Evolutionary conservation across 441 rosid genomes (phyloP), one percentile per base, ranked within the genome.

Genomic region (Metrosideros polymorpha): DNA sequence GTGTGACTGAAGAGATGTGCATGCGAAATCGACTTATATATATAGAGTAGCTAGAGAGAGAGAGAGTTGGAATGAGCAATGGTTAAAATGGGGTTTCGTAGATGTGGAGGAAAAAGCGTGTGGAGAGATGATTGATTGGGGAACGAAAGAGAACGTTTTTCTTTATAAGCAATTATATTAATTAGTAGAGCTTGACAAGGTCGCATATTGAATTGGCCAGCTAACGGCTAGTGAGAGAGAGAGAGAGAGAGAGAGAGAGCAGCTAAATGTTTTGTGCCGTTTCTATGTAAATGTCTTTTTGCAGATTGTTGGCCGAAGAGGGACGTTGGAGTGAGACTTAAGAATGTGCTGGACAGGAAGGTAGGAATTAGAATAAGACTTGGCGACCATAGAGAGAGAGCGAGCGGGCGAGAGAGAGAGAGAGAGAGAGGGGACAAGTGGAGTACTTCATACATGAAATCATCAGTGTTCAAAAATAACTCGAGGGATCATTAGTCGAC

Each of bases 191-290:
- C 71, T 76, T 84, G 90, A 88, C 85, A 32, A 45, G 89, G 32
- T 86, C 76, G n/a, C 0, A 27, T 30, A 63, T 85, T 86, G 92
- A 91, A 90, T 88, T 84, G 92, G 91, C 91, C 91, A 57, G 76
- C 91, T 56, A 92, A 89, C 90, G 87, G 88, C 89, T 59, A 87
- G 85, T 82, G 54, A 87, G 84, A 87, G 52, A 77, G 17, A 35
- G 52, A 42, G 43, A 35, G 52, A 49, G 51, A 32, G 49, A 53
- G 49, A 39, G 57, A 53, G 24, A 24, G 32, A 18, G 47, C 42
- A 18, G 32, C 8, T 27, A 43, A 32, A 10, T 47, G 42, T 47
- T 82, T 24, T 83, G 29, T 9, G 42, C 51, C 84, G 84, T 56
- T 17, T 25, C 14, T 13, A 43, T 42, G 29, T 43, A 12, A 24